These are phyloP conservation scores for Sindora glabra DNA, from an alignment of 306 rosid genomes.

Conservation along the genomic window DNA sequence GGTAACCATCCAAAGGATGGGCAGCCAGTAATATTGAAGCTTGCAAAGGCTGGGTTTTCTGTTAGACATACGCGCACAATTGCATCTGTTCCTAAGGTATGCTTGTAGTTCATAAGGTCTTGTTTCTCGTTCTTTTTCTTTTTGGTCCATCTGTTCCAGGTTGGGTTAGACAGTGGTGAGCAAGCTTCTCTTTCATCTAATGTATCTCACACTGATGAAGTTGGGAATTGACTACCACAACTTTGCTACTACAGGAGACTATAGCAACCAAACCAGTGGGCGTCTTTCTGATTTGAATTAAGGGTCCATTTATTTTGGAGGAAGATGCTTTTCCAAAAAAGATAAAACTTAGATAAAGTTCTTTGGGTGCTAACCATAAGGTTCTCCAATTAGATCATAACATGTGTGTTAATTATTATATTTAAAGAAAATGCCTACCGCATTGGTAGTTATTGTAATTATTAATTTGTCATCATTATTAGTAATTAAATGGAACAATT, in stretches of 20 bases:
- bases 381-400: no score
- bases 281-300: background rate
- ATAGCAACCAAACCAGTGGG: background rate
- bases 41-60: constrained; percentile 48
- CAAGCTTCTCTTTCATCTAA: background rate
- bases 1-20: constrained; percentile 88
- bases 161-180: no score
- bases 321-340: background rate
- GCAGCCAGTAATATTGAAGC: constrained; percentile 56
- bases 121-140: background rate
- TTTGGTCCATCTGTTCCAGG: no score
- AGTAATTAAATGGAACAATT: no score
- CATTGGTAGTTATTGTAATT: no score
- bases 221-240: background rate
- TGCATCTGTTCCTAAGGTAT: constrained; percentile 67
- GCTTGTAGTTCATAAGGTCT: background rate
- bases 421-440: no score
- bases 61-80: constrained; percentile 52
- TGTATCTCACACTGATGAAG: background rate
- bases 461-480: no score
- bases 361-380: no score
- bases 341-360: no score
- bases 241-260: background rate
- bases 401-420: no score
- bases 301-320: no score